Base-by-base conservation (phyloP, 441 rosid genomes). In the Brassica balearica region DNA sequence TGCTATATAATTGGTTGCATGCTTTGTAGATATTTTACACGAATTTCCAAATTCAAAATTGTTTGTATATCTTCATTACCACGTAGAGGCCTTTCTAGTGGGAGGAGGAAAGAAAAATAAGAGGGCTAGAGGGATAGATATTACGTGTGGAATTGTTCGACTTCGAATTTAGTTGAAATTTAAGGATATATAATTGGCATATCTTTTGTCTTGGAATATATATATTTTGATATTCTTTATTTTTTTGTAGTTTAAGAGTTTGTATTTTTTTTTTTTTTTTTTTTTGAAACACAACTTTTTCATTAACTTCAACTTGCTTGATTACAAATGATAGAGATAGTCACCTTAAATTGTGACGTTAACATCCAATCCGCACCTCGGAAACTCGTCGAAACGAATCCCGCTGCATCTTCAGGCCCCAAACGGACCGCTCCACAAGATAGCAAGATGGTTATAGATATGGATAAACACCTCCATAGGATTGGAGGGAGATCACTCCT, bases 101-200 rank as follows among this genome's bases (percentile, higher is more conserved):
- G 69, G 55, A 38, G 27, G 55, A 65, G 32, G 22, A 38, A 58
- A 20, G 46, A 66, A 5, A n/a, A 22, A 23, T 4, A 19, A 78
- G 77, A 32, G 69, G 77, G 48, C 58, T 72, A 72, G 51, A 73
- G 10, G 38, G 5, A 38, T n/a, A 62, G 5, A 38, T n/a, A 62
- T 78, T 78, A 73, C 81, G 77, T 78, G 77, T 73, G 74, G 77
- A 67, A 67, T 61, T 11, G 74, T 60, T 78, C 74, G 59, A 48
- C 70, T 73, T 73, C 73, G 68, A 77, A 72, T 65, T 19, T 78
- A 5, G 71, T 59, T 78, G 69, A 73, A 68, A 48, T 22, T 32
- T 48, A 22, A 15, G 53, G 65, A 78, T 73, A 67, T 67, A 15
- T 70, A n/a, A 8, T 77, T 8, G 65, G 46, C 60, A 71, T 38